Base-by-base conservation (phyloP, 352 stramenopile genomes). In the Thraustochytrium sp. region DNA sequence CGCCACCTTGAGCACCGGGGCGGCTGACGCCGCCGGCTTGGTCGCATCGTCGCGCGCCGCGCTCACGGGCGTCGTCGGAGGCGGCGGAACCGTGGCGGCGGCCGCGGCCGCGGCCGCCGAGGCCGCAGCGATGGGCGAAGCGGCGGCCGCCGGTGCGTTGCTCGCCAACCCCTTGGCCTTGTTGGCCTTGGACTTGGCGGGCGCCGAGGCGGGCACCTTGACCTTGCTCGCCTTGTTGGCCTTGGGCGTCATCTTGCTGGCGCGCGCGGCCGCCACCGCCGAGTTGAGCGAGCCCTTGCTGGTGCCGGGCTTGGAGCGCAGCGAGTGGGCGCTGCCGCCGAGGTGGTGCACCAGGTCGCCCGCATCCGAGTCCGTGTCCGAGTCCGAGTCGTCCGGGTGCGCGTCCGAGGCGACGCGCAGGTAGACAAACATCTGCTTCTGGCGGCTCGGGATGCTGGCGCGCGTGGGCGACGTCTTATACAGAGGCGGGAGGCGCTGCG, bases 401-500 rank as follows among this genome's bases (percentile, higher is more conserved):
- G 3, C 59, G 31, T 72, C 59, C 40, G 34, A 9, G 9, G 59
- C 59, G 13, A 72, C 59, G 2, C 68, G 68, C 18, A 80, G 68
- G 31, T 63, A 80, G 11, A 80, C 68, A 3, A 51, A 34, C 68
- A 80, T 63, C 51, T 68, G 34, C 68, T 80, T 63, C 29, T 53
- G n/a, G 16, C 59, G 59, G 13, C 1, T 11, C n/a, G 68, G 68
- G 16, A 80, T 68, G 8, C 9, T 80, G 26, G 68, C 68, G 5
- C 40, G 18, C 9, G 68, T 42, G 21, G 68, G 68, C 26, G 49
- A 21, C 18, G 26, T 44, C 31, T 53, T 68, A 26, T 63, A 80
- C 18, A 72, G 40, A 55, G 59, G 59, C 21, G 59, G 59, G 21
- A 72, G 26, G 21, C 59, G 59, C 3, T 72, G 59, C 8, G 59